phyloP scores from a whole-genome alignment of 140 eudicot species.

The Erigeron philadelphicus region DNA sequence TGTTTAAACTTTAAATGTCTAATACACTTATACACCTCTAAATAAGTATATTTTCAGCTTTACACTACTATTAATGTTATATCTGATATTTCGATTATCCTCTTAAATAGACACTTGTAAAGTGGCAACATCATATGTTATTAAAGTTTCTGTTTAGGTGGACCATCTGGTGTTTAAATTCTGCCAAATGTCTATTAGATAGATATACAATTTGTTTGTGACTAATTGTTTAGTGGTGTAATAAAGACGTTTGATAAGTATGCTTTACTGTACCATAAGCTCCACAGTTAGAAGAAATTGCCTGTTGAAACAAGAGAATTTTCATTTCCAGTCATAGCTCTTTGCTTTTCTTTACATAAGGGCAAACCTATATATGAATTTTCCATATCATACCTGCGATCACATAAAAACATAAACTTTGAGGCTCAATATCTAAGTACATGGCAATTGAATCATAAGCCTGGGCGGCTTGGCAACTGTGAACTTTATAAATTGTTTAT shows the following conservation, averaged over 20 bases:
- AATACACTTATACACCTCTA: neutral
- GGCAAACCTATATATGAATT: neutral
- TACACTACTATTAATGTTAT: neutral
- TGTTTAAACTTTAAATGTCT: neutral
- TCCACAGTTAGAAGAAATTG: neutral
- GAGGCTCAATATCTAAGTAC: too few relatives aligned
- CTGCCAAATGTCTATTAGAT: slow-evolving; percentile 2
- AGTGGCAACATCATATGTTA: neutral
- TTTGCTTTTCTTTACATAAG: neutral
- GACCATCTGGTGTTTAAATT: neutral
- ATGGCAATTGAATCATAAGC: too few relatives aligned
- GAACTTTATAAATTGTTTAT: neutral
- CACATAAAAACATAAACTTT: too few relatives aligned
- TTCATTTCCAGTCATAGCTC: neutral
- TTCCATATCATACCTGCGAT: neutral
- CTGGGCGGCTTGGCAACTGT: neutral
- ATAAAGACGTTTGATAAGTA: neutral
- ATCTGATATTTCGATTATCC: neutral
- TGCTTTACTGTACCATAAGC: neutral
- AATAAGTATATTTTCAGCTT: neutral
- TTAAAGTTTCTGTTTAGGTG: neutral
- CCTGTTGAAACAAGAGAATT: neutral
- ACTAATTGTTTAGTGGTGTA: neutral
- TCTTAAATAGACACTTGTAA: neutral
- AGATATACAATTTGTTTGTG: neutral